Percentiles rank a stretch among this genome's conserved stretches.
These are phyloP conservation scores for Stentor coeruleus DNA, from an alignment of 73 alveolate species.

Conservation along the genomic window DNA sequence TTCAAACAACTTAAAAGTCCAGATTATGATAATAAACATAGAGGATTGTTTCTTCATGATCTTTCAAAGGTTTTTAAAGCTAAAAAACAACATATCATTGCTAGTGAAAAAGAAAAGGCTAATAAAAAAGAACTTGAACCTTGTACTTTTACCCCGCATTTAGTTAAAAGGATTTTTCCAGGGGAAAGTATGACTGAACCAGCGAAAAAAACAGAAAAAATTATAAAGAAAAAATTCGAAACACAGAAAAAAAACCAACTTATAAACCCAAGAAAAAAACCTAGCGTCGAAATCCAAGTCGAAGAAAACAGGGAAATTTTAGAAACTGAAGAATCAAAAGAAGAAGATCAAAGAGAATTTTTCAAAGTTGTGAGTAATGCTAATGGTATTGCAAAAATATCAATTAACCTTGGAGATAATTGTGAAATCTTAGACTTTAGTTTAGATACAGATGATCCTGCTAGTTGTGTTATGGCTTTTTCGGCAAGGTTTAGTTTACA, in stretches of 20 bases:
- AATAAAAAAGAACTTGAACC: background rate
- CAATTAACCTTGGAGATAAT: background rate
- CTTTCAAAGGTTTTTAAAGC: background rate
- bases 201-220: background rate
- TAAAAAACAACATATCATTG: background rate
- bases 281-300: background rate
- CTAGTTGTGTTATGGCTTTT: background rate
- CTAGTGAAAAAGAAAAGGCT: background rate
- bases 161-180: background rate
- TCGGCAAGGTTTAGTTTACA: background rate
- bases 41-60: constrained; percentile 2
- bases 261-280: background rate
- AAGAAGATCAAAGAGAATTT: background rate
- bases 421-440: background rate
- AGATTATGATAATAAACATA: background rate
- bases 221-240: background rate
- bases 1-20: background rate
- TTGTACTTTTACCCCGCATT: constrained; percentile 7
- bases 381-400: background rate
- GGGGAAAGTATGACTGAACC: too few relatives aligned
- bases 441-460: background rate
- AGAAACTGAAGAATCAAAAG: background rate
- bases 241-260: background rate
- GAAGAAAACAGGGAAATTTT: background rate
- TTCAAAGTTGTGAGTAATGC: background rate